Evolutionary conservation across 208 protist species (phyloP), one percentile per base, ranked within the genome.

Genomic region (Borovskyia barvae): DNA sequence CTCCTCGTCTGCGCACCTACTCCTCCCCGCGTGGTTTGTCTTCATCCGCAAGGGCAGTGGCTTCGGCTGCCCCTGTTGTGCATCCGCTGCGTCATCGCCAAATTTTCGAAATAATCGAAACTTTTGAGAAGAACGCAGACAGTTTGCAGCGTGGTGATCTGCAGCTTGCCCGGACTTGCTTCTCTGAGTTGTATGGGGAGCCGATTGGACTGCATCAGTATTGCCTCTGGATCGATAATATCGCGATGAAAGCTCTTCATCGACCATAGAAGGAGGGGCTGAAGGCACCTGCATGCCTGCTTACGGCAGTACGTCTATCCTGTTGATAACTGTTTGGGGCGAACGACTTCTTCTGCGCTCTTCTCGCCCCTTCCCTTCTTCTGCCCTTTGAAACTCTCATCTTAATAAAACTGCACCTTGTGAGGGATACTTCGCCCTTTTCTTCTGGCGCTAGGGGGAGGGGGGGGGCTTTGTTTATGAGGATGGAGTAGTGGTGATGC

Each of bases 141-240:
- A 47, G 36, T 2, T 37, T 76, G 57, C 56, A 64, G 37, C 39
- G 41, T 1, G 43, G 26, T n/a, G 70, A 82, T 25, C 47, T 80
- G 41, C 48, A 70, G 32, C 54, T 50, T 25, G 82, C 75, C 41
- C 54, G 75, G 46, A 50, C 50, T 43, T 74, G 77, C 46, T 89
- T 89, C 53, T 51, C 43, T 14, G 54, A 74, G 50, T 56, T 89
- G 12, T 89, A 83, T 55, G 82, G 78, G 11, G 30, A 70, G 14
- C 62, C 65, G 33, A 17, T 22, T 9, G 77, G 77, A 14, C 47
- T 70, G 53, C 58, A 47, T 11, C 70, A 76, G 63, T 88, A 76
- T 60, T 66, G 51, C 12, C 56, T 70, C 45, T 88, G 77, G 82
- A 60, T 84, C 19, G 81, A 84, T 30, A 63, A 82, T n/a, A 46